Base-by-base conservation (phyloP, 1,284 basidiomycete species). In the Apiotrichum mycotoxinovorans region DNA sequence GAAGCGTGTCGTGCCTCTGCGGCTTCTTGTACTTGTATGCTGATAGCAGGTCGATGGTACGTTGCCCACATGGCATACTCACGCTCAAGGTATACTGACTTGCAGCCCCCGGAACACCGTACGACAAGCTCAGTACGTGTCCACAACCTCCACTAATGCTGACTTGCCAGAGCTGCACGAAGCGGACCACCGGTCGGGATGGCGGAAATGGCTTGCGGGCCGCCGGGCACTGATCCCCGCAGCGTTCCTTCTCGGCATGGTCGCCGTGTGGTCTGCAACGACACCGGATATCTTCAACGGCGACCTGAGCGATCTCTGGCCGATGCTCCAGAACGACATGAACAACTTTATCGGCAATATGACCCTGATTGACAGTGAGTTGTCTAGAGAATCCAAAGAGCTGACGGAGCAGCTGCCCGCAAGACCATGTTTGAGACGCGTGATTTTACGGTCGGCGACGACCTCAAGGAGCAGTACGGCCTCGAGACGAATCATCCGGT, bases 371-470 rank as follows among this genome's bases (percentile, higher is more conserved):
- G 71, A 73, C 49, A 58, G 69, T 71, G 43, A 17, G 65, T 60
- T 14, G n/a, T 8, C 5, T 14, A 20, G 11, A n/a, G n/a, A n/a
- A n/a, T n/a, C n/a, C 22, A 20, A 3, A 3, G n/a, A 11, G 34
- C 53, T 67, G 84, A 79, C 61, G 84, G n/a, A 86, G 12, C 86
- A 88, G 3, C 87, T 86, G 69, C 80, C 84, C 2, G 89, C 83
- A 88, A 89, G 88, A 76, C 70, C 14, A 81, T 93, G 62, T 62
- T 62, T 26, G 87, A 87, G 66, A 86, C 83, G 23, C 87, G 90
- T 52, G 91, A 92, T 72, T 95, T 95, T 66, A 82, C 85, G 60
- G 87, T 89, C 3, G 92, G 92, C 22, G 85, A 90, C 60, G 79
- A 80, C 41, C 83, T 91, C 63, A 81, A 82, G 33, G 81, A 79